phyloP scores from a whole-genome alignment of 306 rosid species.

The Lagenaria siceraria region DNA sequence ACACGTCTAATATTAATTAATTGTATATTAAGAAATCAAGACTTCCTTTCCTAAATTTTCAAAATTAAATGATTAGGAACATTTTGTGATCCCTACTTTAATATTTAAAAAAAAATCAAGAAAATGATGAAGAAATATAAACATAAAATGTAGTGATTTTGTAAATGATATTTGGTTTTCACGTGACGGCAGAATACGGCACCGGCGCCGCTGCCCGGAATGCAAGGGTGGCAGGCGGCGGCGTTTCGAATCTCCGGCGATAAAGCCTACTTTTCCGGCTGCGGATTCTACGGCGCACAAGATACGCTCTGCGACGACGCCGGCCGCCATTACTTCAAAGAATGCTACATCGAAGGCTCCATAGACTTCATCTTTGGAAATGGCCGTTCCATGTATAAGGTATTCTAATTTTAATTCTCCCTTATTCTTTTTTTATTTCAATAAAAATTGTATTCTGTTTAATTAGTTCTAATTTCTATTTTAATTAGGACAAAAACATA shows the following conservation, averaged over 20 bases:
- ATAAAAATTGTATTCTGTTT: too few relatives aligned
- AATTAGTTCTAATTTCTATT: too few relatives aligned
- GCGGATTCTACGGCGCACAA: constrained; percentile 82
- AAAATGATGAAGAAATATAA: too few relatives aligned
- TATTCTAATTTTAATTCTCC: not conserved
- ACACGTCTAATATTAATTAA: too few relatives aligned
- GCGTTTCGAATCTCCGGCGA: constrained; percentile 77
- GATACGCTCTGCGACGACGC: constrained; percentile 91
- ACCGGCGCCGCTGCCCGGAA: constrained; percentile 91
- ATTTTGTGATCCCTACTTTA: too few relatives aligned
- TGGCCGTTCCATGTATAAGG: constrained; percentile 91
- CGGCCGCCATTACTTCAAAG: constrained; percentile 90
- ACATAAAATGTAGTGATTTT: too few relatives aligned
- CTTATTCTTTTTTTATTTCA: too few relatives aligned
- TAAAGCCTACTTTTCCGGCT: constrained; percentile 77
- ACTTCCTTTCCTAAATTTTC: too few relatives aligned
- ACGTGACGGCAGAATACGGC: constrained; percentile 56
- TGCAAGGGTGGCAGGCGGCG: constrained; percentile 89
- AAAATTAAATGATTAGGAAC: too few relatives aligned
- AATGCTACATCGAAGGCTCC: constrained; percentile 79
- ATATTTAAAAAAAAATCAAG: too few relatives aligned
- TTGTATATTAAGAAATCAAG: too few relatives aligned
- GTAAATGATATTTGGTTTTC: not conserved
- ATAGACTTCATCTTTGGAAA: constrained; percentile 90
- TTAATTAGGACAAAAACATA: too few relatives aligned